Evolutionary conservation across 2,329 filamentous ascomycete species (phyloP), one percentile per base, ranked within the genome.

Genomic region (Diaporthe citri): DNA sequence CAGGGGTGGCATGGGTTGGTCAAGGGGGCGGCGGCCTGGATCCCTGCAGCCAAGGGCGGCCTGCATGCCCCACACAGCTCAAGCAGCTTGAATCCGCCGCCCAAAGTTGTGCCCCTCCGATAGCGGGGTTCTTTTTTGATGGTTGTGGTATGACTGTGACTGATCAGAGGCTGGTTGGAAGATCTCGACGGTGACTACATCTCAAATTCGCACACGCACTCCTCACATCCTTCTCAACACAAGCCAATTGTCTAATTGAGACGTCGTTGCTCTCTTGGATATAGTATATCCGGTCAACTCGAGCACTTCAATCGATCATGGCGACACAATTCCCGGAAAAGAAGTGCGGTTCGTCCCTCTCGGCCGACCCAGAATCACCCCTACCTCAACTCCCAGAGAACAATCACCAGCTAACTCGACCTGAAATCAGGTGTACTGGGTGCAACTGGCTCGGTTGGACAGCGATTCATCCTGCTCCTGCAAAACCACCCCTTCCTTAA

Each of bases 401-500:
- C 28, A 43, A 31, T 74, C 48, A 70, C 75, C 56, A 77, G 28
- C 76, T 75, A 62, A 71, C 41, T 66, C 34, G 36, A 25, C 31
- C 66, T 12, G 56, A 17, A 31, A 56, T 10, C 78, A 93, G 90
- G 91, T 83, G 95, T 98, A 74, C 91, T 98, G 74, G 96, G 96
- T 80, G 95, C 93, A 85, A 98, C 96, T 43, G 97, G 97, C 82
- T 97, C 95, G 48, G 96, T 98, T 20, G 96, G 96, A 80, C 95
- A 98, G 86, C 93, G 97, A 81, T 98, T 98, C 85, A 97, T 98
- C 82, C 92, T 98, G 46, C 91, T 98, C 71, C 93, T 98, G 77
- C 93, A 94, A 59, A 90, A 95, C 72, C 96, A 98, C 86, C 96
- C 96, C 22, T 91, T 94, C 84, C 94, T 98, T 80, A 91, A 92